Conservation (phyloP, 2,329 filamentous ascomycete species). For the Aureobasidium sp. region DNA sequence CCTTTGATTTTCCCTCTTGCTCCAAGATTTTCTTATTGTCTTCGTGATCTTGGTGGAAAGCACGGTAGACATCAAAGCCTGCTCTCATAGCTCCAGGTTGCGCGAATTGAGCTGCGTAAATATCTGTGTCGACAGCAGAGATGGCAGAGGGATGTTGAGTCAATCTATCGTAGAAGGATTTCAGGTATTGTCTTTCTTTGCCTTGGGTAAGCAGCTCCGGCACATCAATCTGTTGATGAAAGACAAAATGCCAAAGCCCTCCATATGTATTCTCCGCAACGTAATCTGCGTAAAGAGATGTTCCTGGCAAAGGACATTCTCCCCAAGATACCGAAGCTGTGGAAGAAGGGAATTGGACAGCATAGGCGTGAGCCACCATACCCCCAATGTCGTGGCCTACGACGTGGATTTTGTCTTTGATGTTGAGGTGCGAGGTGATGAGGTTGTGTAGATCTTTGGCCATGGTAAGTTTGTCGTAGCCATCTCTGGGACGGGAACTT, state of each 20-base stretch:
- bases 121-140: constrained; percentile 28
- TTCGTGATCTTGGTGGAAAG: constrained; percentile 26
- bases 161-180: constrained; percentile 36
- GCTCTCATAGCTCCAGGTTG: constrained; percentile 28
- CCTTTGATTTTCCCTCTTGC: constrained; percentile 24
- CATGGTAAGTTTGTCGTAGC: constrained; percentile 35
- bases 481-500: constrained; percentile 28
- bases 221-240: constrained; percentile 33
- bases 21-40: constrained; percentile 24
- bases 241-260: constrained; percentile 34
- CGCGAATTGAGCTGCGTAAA: constrained; percentile 27
- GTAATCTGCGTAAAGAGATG: constrained; percentile 22
- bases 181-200: constrained; percentile 34
- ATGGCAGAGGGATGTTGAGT: constrained; percentile 30
- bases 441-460: constrained; percentile 32
- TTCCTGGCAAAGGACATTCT: constrained; percentile 35
- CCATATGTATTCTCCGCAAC: constrained; percentile 18
- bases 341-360: constrained; percentile 26
- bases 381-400: constrained; percentile 42
- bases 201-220: constrained; percentile 32
- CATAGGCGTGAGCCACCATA: constrained; percentile 39
- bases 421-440: constrained; percentile 22
- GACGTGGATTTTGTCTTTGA: constrained; percentile 33
- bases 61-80: constrained; percentile 27
- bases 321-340: constrained; percentile 33